Evolutionary conservation across 2,329 filamentous ascomycete species (phyloP).

Genomic region (Calonectria hongkongensis): DNA sequence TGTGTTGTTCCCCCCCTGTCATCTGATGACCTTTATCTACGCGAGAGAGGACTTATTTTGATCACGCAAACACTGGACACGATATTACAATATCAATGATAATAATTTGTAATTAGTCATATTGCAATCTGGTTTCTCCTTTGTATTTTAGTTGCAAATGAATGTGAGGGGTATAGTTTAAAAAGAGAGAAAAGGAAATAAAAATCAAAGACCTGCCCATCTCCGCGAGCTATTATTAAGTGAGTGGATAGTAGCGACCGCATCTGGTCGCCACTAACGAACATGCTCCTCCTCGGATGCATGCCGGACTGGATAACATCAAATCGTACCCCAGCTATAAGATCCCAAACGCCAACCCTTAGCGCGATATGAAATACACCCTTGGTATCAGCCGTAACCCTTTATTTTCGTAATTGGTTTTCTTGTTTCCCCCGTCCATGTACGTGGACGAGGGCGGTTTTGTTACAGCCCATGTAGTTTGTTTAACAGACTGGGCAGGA

Average conservation of each 20-base stretch:
- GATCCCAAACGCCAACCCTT: constrained; percentile 37
- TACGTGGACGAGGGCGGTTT: background rate
- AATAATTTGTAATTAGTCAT: background rate
- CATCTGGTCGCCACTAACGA: constrained; percentile 25
- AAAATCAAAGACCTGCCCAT: constrained; percentile 26
- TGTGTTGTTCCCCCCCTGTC: too few relatives aligned
- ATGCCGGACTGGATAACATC: constrained; percentile 15
- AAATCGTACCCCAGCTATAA: background rate
- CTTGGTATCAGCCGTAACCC: constrained; percentile 46
- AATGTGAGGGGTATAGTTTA: constrained; percentile 29
- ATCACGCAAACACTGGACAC: background rate
- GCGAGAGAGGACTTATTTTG: too few relatives aligned
- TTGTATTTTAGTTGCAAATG: constrained; percentile 31
- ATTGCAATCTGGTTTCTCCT: constrained; percentile 29
- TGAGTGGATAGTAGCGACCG: constrained; percentile 45
- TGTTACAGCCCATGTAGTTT: background rate
- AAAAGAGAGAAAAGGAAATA: constrained; percentile 15
- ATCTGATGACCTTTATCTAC: too few relatives aligned
- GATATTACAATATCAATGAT: background rate
- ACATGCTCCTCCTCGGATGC: background rate
- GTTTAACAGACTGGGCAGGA: background rate
- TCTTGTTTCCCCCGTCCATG: constrained; percentile 27
- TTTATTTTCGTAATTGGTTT: constrained; percentile 30
- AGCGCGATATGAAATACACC: constrained; percentile 42
- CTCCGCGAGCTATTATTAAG: constrained; percentile 30